Evolutionary conservation across 352 stramenopile genomes (phyloP), one percentile per base, ranked within the genome.

Genomic region (Plasmopara viticola): DNA sequence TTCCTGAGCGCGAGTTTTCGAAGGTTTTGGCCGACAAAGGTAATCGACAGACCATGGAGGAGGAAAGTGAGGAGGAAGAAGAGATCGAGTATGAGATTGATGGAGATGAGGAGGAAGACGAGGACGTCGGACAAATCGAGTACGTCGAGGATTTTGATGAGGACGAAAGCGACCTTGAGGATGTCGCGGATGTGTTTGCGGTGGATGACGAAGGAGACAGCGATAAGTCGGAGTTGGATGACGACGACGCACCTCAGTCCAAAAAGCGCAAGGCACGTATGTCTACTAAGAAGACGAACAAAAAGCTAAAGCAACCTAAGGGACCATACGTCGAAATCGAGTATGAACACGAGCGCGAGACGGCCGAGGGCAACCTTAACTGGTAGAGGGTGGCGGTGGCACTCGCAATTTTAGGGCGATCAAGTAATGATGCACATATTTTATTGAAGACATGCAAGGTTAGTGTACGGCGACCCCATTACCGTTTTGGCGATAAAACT

Each of bases 1-100:
- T 99, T 75, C 94, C 95, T 41, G 87, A 98, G 73, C 81, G 72
- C 60, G 73, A 95, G 60, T 96, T 96, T 65, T 78, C 86, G 52
- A 91, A 93, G 38, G 80, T 94, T 46, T 61, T 95, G 30, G 80
- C 88, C 40, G 70, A 81, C 62, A 76, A 84, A 47, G 77, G 79
- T 53, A 78, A 88, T 54, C 89, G 84, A 64, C 79, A 98, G 53
- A 90, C 95, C 20, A 93, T 96, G 52, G 87, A 97, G 45, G 88
- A 97, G 64, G 84, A 96, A 58, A 94, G 95, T 44, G 80, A 91
- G 48, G 69, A 65, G 9, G 74, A 86, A 45, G 62, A 74, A 13
- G 78, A 91, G 35, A 65, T 78, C 14, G 74, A 86, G 46, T 72
- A 79, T 25, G 75, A 87, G 13, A 44, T 72, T 4, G 60, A 72